Conservation (phyloP, 2,329 filamentous ascomycete genomes). For the Metarhizium brunneum region DNA sequence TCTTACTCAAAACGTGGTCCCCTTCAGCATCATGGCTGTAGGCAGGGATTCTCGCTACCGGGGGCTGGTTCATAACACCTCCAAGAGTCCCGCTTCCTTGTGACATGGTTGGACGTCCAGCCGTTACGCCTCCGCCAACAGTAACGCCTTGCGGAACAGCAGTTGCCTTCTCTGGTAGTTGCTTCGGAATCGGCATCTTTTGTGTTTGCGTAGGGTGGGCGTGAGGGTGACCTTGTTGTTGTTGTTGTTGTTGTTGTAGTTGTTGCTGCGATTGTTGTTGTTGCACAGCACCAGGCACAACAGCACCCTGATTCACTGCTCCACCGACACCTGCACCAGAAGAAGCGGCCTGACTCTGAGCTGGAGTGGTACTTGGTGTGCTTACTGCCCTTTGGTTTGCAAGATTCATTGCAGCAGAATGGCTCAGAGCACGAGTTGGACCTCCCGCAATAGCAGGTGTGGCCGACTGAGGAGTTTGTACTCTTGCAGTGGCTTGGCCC, state of each 20-base stretch:
- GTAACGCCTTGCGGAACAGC: slow-evolving; percentile 64
- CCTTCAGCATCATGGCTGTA: slow-evolving; percentile 88
- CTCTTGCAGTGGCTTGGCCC: slow-evolving; percentile 36
- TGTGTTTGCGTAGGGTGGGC: slow-evolving; percentile 38
- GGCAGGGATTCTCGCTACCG: slow-evolving; percentile 68
- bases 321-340: slow-evolving; percentile 15
- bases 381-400: slow-evolving; percentile 33
- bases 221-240: slow-evolving; percentile 34
- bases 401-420: slow-evolving; percentile 39
- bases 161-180: slow-evolving; percentile 57
- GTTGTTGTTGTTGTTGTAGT: slow-evolving; percentile 13
- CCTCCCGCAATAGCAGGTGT: slow-evolving; percentile 28
- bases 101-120: slow-evolving; percentile 72
- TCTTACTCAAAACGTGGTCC: slow-evolving; percentile 91
- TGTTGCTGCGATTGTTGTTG: slow-evolving; percentile 18
- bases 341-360: slow-evolving; percentile 18
- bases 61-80: slow-evolving; percentile 81
- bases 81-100: slow-evolving; percentile 68
- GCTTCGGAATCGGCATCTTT: slow-evolving; percentile 79
- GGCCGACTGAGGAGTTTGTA: slow-evolving; percentile 40
- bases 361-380: slow-evolving; percentile 23
- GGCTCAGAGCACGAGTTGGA: slow-evolving; percentile 34
- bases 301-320: slow-evolving; percentile 21
- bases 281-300: slow-evolving; percentile 21
- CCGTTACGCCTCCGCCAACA: slow-evolving; percentile 51